Evolutionary conservation across 495 filamentous ascomycete species (phyloP).

Genomic region (Clohesyomyces aquaticus): DNA sequence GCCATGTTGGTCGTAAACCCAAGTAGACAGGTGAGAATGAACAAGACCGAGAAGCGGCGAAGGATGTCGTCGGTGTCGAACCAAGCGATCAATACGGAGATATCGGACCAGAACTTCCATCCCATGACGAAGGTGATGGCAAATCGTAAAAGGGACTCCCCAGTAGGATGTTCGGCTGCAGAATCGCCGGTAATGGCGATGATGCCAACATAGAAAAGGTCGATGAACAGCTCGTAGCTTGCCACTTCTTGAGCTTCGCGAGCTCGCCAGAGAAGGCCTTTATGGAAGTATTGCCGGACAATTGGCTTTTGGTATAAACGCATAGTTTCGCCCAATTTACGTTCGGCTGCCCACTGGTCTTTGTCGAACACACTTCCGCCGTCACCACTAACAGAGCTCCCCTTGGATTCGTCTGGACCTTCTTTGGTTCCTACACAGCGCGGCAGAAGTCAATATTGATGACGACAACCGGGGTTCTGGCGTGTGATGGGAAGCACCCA

Average conservation of each 20-base stretch:
- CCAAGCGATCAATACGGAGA: constrained; percentile 57
- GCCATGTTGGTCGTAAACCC: constrained; percentile 63
- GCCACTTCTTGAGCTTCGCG: constrained; percentile 56
- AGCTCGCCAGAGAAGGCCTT: constrained; percentile 62
- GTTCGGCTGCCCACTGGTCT: constrained; percentile 52
- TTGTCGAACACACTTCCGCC: constrained; percentile 31
- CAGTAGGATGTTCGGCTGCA: constrained; percentile 56
- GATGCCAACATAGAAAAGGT: constrained; percentile 60
- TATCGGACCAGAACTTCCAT: constrained; percentile 65
- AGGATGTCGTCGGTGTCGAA: constrained; percentile 63
- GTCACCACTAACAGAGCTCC: constrained; percentile 41
- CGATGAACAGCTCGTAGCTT: constrained; percentile 63
- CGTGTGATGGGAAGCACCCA: background rate
- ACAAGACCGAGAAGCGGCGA: constrained; percentile 57
- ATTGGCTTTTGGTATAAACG: constrained; percentile 60
- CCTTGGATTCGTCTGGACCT: constrained; percentile 25
- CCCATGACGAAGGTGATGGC: constrained; percentile 59
- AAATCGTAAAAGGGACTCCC: constrained; percentile 55
- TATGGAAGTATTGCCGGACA: constrained; percentile 64
- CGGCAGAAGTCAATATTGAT: background rate
- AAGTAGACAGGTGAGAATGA: constrained; percentile 59
- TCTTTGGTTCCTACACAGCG: constrained; percentile 23
- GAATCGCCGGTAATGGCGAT: constrained; percentile 63
- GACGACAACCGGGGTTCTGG: background rate
- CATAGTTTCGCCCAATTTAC: constrained; percentile 51